Evolutionary conservation across 805 yeast species (phyloP).

Genomic region (Vanderwaltozyma polyspora): DNA sequence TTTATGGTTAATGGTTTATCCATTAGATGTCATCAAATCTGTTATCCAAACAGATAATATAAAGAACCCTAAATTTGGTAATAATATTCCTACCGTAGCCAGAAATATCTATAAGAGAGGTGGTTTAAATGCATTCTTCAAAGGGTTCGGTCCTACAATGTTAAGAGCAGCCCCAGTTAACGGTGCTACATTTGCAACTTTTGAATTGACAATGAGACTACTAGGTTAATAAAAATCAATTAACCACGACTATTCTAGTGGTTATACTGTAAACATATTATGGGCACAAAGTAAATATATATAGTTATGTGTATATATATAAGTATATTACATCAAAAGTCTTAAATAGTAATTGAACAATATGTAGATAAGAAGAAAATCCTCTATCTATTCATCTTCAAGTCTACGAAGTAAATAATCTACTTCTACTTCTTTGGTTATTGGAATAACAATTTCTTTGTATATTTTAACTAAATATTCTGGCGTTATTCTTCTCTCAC

Average conservation of each 20-base stretch:
- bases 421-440: constrained; percentile 91
- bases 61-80: constrained; percentile 42
- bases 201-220: constrained; percentile 76
- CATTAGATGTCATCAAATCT: constrained; percentile 85
- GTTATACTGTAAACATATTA: no score
- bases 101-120: constrained; percentile 42
- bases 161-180: constrained; percentile 97
- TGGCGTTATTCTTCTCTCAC: constrained; percentile 71
- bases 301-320: neutral
- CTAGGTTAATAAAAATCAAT: constrained; percentile 30
- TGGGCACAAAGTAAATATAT: no score
- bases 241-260: no score
- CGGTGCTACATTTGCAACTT: constrained; percentile 92
- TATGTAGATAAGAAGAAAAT: neutral
- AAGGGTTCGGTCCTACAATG: constrained; percentile 86
- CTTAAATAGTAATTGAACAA: neutral
- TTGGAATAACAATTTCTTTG: constrained; percentile 79
- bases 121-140: constrained; percentile 72
- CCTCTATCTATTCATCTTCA: constrained; percentile 26
- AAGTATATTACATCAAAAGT: neutral
- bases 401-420: constrained; percentile 79
- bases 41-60: constrained; percentile 70
- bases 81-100: constrained; percentile 42
- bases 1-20: constrained; percentile 76
- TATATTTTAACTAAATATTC: constrained; percentile 74